Evolutionary conservation across 495 filamentous ascomycete genomes (phyloP).

Genomic region (Viridothelium virens): DNA sequence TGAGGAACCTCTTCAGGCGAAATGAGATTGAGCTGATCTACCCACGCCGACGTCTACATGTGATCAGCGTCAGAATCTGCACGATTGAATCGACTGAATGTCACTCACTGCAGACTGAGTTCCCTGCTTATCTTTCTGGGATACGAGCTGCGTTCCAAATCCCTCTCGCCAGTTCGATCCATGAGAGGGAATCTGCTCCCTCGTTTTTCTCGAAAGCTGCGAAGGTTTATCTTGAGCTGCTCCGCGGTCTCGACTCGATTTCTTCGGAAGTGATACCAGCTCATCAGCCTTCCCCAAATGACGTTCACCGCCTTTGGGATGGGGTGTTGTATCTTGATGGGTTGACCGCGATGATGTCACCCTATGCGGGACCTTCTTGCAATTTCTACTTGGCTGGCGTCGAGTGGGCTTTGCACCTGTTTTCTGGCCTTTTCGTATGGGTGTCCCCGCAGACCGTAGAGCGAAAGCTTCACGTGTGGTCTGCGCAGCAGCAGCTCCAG

Average conservation of each 20-base stretch:
- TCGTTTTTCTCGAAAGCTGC: not conserved
- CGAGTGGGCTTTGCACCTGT: not conserved
- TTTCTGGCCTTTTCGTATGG: not conserved
- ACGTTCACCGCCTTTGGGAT: not conserved
- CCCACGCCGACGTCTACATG: not conserved
- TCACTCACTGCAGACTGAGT: not conserved
- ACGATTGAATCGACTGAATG: not conserved
- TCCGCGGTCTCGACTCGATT: not conserved
- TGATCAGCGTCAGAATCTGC: not conserved
- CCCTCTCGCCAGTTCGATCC: not conserved
- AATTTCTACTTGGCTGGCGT: not conserved
- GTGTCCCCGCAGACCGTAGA: not conserved
- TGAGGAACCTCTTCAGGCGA: not conserved
- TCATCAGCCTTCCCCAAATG: not conserved
- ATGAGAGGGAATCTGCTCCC: not conserved
- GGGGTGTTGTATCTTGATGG: not conserved
- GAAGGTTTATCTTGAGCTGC: not conserved
- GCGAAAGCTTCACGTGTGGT: not conserved
- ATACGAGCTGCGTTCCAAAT: not conserved
- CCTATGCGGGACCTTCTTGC: not conserved
- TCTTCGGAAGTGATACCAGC: not conserved
- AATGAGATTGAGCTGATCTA: not conserved
- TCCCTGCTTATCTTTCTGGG: not conserved
- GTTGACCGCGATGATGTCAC: not conserved
- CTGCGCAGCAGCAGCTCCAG: not conserved